These are phyloP conservation scores for Phaffia rhodozyma DNA, from an alignment of 1,284 basidiomycete genomes.

Conservation along the genomic window DNA sequence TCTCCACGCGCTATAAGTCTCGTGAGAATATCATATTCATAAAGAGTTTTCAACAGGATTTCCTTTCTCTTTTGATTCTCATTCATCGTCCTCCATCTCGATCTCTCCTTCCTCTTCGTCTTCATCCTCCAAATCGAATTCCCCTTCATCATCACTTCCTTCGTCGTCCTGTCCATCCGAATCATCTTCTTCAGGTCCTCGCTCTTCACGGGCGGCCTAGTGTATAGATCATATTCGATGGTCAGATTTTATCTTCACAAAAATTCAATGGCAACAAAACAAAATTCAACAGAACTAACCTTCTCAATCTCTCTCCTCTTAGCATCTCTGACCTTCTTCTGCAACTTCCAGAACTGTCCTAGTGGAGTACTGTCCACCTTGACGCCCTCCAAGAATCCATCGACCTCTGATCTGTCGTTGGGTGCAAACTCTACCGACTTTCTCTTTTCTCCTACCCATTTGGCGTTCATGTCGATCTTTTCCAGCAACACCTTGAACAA, in stretches of 20 bases:
- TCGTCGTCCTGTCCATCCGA: background rate
- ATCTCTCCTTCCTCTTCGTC: slow-evolving; percentile 13
- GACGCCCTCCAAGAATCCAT: slow-evolving; percentile 54
- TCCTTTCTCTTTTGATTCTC: no score
- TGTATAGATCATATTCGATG: background rate
- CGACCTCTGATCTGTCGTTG: slow-evolving; percentile 52
- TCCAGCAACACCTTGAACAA: slow-evolving; percentile 63
- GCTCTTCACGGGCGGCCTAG: slow-evolving; percentile 16
- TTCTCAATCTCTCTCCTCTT: slow-evolving; percentile 56
- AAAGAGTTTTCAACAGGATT: no score
- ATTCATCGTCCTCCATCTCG: slow-evolving; percentile 16
- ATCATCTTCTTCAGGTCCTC: slow-evolving; percentile 17
- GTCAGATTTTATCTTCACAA: background rate
- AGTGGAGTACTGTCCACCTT: slow-evolving; percentile 62
- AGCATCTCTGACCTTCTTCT: slow-evolving; percentile 67
- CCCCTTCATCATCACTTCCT: background rate
- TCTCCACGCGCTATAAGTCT: no score
- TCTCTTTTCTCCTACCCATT: slow-evolving; percentile 60
- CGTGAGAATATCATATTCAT: no score
- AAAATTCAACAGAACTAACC: slow-evolving; percentile 37
- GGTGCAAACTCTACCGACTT: slow-evolving; percentile 61
- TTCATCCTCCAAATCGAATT: slow-evolving; percentile 12
- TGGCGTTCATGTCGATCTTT: slow-evolving; percentile 67
- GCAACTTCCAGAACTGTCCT: slow-evolving; percentile 63
- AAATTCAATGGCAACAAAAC: no score